A percentile compares a stretch with the other conserved stretches of the same genome.
Evolutionary conservation across 1,284 basidiomycete genomes (phyloP).

Genomic region (Cryptococcus deneoformans): DNA sequence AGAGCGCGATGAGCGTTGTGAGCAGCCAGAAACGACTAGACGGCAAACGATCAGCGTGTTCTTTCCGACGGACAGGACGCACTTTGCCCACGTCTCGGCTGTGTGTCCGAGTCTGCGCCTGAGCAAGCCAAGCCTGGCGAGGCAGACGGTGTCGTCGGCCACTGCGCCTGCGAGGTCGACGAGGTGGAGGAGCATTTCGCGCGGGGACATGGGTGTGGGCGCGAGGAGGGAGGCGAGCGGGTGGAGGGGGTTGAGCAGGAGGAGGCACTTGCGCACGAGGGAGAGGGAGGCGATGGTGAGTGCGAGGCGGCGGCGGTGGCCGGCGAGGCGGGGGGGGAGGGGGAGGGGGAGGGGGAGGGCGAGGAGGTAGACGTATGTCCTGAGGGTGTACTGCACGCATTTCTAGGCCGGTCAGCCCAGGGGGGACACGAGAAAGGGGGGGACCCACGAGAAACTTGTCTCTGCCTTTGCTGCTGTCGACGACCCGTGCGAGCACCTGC

Average conservation of each 20-base stretch:
- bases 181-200: conserved; percentile 33
- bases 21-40: conserved; percentile 43
- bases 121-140: conserved; percentile 37
- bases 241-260: conserved; percentile 41
- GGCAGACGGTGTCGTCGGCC: conserved; percentile 42
- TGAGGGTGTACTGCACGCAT: conserved; percentile 14
- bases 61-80: not conserved
- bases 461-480: conserved; percentile 43
- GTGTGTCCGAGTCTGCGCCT: conserved; percentile 19
- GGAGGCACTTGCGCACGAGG: conserved; percentile 35
- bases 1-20: conserved; percentile 39
- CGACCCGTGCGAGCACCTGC: conserved; percentile 34
- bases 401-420: not conserved
- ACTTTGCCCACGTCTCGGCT: conserved; percentile 27
- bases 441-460: conserved; percentile 45
- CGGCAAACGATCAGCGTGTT: not conserved
- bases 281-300: not conserved
- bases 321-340: not conserved
- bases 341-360: conserved; percentile 17
- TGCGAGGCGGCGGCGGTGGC: not conserved
- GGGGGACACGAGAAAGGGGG: not conserved
- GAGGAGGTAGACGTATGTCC: conserved; percentile 42
- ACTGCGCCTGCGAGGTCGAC: conserved; percentile 37
- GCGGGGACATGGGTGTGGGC: conserved; percentile 38
- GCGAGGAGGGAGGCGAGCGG: conserved; percentile 39